Conservation (phyloP, 345 rosid genomes). For the Eutrema japonicum region DNA sequence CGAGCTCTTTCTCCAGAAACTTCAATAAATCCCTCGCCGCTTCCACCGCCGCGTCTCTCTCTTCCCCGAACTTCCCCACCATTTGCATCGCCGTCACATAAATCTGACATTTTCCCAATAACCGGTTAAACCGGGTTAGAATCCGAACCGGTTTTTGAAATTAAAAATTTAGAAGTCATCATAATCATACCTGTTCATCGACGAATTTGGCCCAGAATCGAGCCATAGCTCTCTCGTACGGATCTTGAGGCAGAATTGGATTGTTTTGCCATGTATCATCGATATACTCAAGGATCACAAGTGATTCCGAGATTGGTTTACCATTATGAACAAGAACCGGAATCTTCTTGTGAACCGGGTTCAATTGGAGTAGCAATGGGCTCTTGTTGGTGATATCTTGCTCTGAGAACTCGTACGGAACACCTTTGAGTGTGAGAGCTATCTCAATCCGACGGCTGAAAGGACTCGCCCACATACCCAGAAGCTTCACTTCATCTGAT, state of each 20-base stretch:
- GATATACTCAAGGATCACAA: constrained; percentile 54
- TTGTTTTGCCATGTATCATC: constrained; percentile 53
- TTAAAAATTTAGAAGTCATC: not conserved
- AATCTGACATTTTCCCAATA: not conserved
- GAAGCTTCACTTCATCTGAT: constrained; percentile 51
- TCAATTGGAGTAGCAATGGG: constrained; percentile 46
- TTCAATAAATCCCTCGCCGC: constrained; percentile 39
- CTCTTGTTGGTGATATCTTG: constrained; percentile 48
- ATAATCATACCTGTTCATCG: constrained; percentile 50
- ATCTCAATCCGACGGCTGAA: constrained; percentile 49
- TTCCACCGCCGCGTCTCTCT: constrained; percentile 32
- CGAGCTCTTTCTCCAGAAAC: constrained; percentile 44
- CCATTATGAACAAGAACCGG: constrained; percentile 60
- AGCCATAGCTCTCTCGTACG: constrained; percentile 48
- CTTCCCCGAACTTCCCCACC: constrained; percentile 36
- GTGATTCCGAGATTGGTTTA: constrained; percentile 50
- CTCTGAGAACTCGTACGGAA: constrained; percentile 40
- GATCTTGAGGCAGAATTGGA: constrained; percentile 52
- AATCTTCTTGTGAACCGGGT: constrained; percentile 52
- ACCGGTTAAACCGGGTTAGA: constrained; percentile 28
- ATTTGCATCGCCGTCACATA: constrained; percentile 36
- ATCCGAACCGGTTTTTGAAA: constrained; percentile 8
- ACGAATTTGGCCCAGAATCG: constrained; percentile 52
- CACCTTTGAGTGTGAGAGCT: constrained; percentile 52
- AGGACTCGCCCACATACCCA: constrained; percentile 53